Conservation (phyloP, 495 filamentous ascomycete genomes). For the Aspergillus indologenus region DNA sequence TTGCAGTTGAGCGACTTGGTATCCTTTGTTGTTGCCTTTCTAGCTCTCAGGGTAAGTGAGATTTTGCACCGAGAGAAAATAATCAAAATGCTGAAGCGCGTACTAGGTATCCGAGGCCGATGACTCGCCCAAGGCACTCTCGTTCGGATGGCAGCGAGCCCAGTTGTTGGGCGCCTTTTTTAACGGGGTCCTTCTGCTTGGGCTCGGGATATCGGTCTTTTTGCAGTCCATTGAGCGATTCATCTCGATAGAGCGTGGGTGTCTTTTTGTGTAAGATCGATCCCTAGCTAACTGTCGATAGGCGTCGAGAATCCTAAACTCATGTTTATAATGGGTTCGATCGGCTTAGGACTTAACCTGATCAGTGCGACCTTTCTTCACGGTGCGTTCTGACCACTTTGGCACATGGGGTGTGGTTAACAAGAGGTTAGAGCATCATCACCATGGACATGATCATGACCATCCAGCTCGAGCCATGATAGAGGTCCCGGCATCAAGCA, state of each 20-base stretch:
- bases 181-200: constrained; percentile 88
- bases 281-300: constrained; percentile 18
- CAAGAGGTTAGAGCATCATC: constrained; percentile 8
- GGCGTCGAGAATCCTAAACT: constrained; percentile 42
- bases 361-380: constrained; percentile 76
- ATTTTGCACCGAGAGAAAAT: not conserved
- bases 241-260: constrained; percentile 46
- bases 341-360: constrained; percentile 78
- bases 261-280: not conserved
- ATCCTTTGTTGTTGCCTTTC: constrained; percentile 77
- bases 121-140: constrained; percentile 35
- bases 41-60: constrained; percentile 68
- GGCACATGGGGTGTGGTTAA: not conserved
- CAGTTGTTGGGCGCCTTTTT: constrained; percentile 87
- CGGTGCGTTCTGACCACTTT: constrained; percentile 36
- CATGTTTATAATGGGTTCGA: constrained; percentile 74
- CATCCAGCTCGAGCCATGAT: constrained; percentile 4
- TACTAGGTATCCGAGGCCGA: constrained; percentile 28
- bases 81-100: not conserved
- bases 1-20: constrained; percentile 82
- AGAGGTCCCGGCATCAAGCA: not conserved
- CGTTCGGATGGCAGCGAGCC: constrained; percentile 73
- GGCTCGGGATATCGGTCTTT: constrained; percentile 88
- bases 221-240: constrained; percentile 85
- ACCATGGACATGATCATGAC: constrained; percentile 11